These are phyloP conservation scores for Penicillium fuscoglaucum DNA, from an alignment of 2,329 filamentous ascomycete species.

Conservation along the genomic window DNA sequence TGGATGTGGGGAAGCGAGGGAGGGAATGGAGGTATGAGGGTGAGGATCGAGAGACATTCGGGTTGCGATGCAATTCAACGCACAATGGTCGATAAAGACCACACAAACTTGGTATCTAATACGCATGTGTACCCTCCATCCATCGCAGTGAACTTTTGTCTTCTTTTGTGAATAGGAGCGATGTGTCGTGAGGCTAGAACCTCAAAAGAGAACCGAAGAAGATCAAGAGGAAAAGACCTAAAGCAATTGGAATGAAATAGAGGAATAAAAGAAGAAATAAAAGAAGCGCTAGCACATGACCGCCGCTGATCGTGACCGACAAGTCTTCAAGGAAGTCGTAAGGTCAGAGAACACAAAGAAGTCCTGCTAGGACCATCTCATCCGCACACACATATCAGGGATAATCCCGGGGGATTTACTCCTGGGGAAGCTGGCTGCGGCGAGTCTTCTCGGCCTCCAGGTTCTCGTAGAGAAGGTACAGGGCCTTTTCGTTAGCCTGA, in stretches of 20 bases:
- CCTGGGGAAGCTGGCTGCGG: conserved; percentile 73
- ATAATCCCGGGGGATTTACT: conserved; percentile 41
- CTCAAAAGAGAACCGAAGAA: conserved; percentile 1
- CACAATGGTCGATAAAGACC: conserved; percentile 18
- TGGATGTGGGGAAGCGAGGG: conserved; percentile 4
- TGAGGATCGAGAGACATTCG: conserved; percentile 13
- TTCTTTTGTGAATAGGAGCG: conserved; percentile 26
- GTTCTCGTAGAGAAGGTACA: conserved; percentile 97
- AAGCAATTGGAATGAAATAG: conserved; percentile 13
- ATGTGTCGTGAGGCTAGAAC: conserved; percentile 10
- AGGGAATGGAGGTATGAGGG: conserved; percentile 3
- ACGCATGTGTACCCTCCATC: conserved; percentile 21
- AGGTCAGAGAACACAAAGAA: conserved; percentile 26
- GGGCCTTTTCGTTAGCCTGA: conserved; percentile 89
- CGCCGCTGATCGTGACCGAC: conserved; percentile 33
- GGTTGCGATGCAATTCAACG: conserved; percentile 23
- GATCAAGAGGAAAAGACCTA: conserved; percentile 11
- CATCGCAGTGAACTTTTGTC: conserved; percentile 28
- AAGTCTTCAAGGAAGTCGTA: conserved; percentile 30
- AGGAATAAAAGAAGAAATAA: conserved; percentile 21
- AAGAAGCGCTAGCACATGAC: conserved; percentile 29
- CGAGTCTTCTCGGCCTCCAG: conserved; percentile 99
- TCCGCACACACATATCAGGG: conserved; percentile 15
- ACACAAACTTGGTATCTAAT: conserved; percentile 27
- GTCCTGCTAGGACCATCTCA: conserved; percentile 20